Base-by-base conservation (phyloP, 2,329 filamentous ascomycete species). In the Pseudocercospora fijiensis region DNA sequence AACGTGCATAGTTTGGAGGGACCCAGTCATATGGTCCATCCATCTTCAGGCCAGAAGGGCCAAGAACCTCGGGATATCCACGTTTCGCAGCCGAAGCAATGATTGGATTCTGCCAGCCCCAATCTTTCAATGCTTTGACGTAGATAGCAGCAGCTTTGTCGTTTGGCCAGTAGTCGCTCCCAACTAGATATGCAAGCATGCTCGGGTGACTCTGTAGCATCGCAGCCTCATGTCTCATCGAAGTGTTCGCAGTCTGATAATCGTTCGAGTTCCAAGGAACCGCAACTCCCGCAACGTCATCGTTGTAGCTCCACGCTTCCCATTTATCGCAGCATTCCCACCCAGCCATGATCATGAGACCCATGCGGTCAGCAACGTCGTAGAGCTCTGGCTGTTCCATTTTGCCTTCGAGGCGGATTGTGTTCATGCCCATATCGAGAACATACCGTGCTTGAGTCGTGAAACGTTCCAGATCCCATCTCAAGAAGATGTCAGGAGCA, bases 261-360 rank as follows among this genome's bases (percentile, higher is more conserved):
- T 64, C 62, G 16, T 60, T 61, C 0, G 56, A 33, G 28, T 64
- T 58, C 62, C 62, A 64, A 3, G 60, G 27, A 1, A 58, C 47
- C 4, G 62, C 57, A 9, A 53, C 24, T 13, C 51, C 58, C 1
- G 62, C 60, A 26, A 64, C n/a, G 69, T 80, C 24, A 79, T 78
- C 65, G 67, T 81, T 7, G 71, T 73, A 4, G 75, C 75, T 20
- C 79, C 80, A 67, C 65, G 73, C 11, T 80, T 81, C 69, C 73
- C 81, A 45, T 72, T 79, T 0, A 62, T 79, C 2, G 76, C 78
- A 0, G 78, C 79, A 0, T 80, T 80, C 65, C 72, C 61, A 63
- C 1, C 61, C 61, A 8, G 61, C 30, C 56, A 63, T 63, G 57
- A 63, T 41, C 61, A 63, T 63, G 33, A 63, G 13, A 6, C 61